Conservation (phyloP, 2,329 filamentous ascomycete species). For the Pyrenochaeta sp. region DNA sequence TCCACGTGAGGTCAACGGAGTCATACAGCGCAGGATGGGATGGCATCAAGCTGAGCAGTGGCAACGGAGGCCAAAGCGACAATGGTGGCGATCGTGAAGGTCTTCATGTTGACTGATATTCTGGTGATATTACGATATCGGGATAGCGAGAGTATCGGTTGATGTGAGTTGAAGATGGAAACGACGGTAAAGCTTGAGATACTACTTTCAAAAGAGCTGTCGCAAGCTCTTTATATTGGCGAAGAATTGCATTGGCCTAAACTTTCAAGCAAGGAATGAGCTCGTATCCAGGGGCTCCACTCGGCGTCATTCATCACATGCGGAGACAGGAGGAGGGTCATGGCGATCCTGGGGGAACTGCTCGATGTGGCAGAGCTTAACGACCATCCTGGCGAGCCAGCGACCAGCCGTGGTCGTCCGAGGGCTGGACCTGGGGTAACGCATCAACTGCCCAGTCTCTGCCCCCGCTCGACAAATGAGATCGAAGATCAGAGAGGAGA, state of each 20-base stretch:
- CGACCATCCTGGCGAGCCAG: slow-evolving; percentile 1
- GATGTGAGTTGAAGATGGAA: slow-evolving; percentile 7
- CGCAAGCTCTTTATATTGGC: slow-evolving; percentile 29
- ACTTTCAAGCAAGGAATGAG: slow-evolving; percentile 13
- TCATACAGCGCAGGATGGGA: slow-evolving; percentile 59
- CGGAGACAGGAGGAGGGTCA: slow-evolving; percentile 12
- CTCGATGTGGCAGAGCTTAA: slow-evolving; percentile 16
- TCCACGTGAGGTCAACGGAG: neutral
- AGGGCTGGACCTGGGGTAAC: slow-evolving; percentile 18
- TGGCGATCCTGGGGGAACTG: slow-evolving; percentile 22
- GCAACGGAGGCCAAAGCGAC: slow-evolving; percentile 56
- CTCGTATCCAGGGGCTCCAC: slow-evolving; percentile 20
- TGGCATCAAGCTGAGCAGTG: slow-evolving; percentile 55
- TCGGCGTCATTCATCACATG: slow-evolving; percentile 33
- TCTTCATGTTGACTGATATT: slow-evolving; percentile 47
- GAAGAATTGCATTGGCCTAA: slow-evolving; percentile 14
- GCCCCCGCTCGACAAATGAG: slow-evolving; percentile 28
- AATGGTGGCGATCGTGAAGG: slow-evolving; percentile 47
- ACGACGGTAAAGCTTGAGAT: slow-evolving; percentile 21
- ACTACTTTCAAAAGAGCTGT: slow-evolving; percentile 3
- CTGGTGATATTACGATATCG: slow-evolving; percentile 13
- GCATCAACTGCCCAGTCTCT: neutral
- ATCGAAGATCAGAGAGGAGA: slow-evolving; percentile 28
- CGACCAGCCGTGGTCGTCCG: slow-evolving; percentile 9
- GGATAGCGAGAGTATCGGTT: slow-evolving; percentile 20